These are phyloP conservation scores for Psilocybe azurescens DNA, from an alignment of 768 basidiomycete genomes.

Conservation along the genomic window DNA sequence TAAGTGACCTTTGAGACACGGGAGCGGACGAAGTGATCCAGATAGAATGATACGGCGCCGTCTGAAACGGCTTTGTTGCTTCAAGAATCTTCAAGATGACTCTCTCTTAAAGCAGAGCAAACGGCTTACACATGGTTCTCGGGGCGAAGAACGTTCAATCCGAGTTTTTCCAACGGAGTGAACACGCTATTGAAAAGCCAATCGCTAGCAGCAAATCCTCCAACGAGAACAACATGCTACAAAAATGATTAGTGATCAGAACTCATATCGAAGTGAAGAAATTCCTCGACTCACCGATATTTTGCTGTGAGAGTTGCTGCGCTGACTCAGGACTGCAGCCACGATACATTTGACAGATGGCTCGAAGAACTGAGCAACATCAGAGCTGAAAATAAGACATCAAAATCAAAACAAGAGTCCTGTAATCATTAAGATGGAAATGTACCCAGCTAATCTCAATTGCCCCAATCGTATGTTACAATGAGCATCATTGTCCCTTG, in stretches of 20 bases:
- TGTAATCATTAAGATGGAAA: neutral
- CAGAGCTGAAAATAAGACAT: slow-evolving; percentile 24
- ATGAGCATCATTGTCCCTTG: slow-evolving; percentile 43
- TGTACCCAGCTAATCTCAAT: slow-evolving; percentile 45
- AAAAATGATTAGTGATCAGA: neutral
- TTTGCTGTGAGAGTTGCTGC: slow-evolving; percentile 22
- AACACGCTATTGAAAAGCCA: slow-evolving; percentile 43
- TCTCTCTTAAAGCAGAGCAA: slow-evolving; percentile 37
- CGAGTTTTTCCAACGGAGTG: slow-evolving; percentile 20
- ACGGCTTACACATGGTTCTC: slow-evolving; percentile 29
- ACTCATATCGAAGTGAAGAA: too few relatives aligned
- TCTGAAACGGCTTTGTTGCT: slow-evolving; percentile 52
- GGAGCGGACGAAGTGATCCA: slow-evolving; percentile 49
- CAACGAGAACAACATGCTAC: slow-evolving; percentile 42
- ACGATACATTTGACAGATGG: slow-evolving; percentile 40
- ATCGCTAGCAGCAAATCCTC: slow-evolving; percentile 49
- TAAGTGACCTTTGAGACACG: slow-evolving; percentile 51
- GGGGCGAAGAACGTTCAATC: slow-evolving; percentile 27
- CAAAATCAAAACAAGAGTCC: slow-evolving; percentile 5
- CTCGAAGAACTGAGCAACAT: slow-evolving; percentile 39
- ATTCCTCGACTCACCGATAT: slow-evolving; percentile 30
- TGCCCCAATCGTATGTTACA: slow-evolving; percentile 53
- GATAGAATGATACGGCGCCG: slow-evolving; percentile 40
- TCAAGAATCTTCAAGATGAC: too few relatives aligned
- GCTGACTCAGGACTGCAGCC: slow-evolving; percentile 30